A percentile compares a stretch with the other conserved stretches of the same genome.
Evolutionary conservation across 2,329 filamentous ascomycete species (phyloP).

Genomic region (Aspergillus cejpii): DNA sequence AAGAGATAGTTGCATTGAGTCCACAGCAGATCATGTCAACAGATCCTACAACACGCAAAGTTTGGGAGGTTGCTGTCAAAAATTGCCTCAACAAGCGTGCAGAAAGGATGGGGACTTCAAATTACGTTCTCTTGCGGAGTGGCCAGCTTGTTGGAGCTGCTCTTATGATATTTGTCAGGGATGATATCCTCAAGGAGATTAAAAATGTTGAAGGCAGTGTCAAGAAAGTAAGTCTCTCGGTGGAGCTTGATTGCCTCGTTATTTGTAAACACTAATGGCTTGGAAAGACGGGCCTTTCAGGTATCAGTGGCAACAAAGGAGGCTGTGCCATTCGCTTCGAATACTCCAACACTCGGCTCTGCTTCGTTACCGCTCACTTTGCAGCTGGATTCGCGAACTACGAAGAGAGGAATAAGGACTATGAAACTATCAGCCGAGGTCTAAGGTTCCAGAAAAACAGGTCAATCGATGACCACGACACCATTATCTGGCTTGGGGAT

Average conservation of each 20-base stretch:
- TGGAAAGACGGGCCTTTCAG: slow-evolving; percentile 68
- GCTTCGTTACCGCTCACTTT: slow-evolving; percentile 93
- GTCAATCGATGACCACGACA: slow-evolving; percentile 83
- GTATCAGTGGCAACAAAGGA: slow-evolving; percentile 96
- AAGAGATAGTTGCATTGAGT: slow-evolving; percentile 96
- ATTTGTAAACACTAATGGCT: slow-evolving; percentile 28
- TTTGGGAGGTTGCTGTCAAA: slow-evolving; percentile 80
- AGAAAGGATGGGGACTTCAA: slow-evolving; percentile 57
- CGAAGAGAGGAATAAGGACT: slow-evolving; percentile 91
- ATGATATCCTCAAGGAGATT: slow-evolving; percentile 68
- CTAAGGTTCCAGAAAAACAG: slow-evolving; percentile 85
- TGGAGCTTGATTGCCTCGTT: slow-evolving; percentile 1
- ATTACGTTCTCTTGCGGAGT: slow-evolving; percentile 82
- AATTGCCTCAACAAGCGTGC: slow-evolving; percentile 68
- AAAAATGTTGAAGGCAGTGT: slow-evolving; percentile 96
- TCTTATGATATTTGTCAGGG: slow-evolving; percentile 81
- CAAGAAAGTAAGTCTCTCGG: slow-evolving; percentile 59
- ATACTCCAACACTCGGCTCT: slow-evolving; percentile 84
- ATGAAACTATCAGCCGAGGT: slow-evolving; percentile 78
- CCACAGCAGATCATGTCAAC: slow-evolving; percentile 99
- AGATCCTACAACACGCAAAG: slow-evolving; percentile 73
- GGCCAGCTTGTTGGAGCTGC: slow-evolving; percentile 93
- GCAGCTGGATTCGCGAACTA: slow-evolving; percentile 96
- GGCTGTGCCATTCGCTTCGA: slow-evolving; percentile 95
- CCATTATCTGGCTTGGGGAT: slow-evolving; percentile 91